Percentiles rank a stretch among this genome's conserved stretches.
Conservation (phyloP, 495 filamentous ascomycete genomes). For the Elaphomyces granulatus region DNA sequence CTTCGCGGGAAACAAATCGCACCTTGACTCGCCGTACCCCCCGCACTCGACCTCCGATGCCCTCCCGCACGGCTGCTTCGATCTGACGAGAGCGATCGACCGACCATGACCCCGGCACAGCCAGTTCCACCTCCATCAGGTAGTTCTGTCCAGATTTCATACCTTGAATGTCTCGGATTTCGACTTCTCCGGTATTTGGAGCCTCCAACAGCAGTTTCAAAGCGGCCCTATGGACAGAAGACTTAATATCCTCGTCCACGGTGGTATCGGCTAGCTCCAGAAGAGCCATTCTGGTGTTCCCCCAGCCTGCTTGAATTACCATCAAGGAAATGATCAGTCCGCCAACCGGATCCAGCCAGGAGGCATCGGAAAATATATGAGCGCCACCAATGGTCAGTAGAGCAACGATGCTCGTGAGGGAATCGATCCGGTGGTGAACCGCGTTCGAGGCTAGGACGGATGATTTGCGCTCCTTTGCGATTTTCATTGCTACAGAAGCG, state of each 20-base stretch:
- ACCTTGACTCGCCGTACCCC: slow-evolving; percentile 71
- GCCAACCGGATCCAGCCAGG: slow-evolving; percentile 92
- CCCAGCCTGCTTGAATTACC: slow-evolving; percentile 81
- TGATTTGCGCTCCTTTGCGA: slow-evolving; percentile 86
- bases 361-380: slow-evolving; percentile 67
- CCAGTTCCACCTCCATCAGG: slow-evolving; percentile 72
- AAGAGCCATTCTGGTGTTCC: slow-evolving; percentile 67
- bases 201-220: slow-evolving; percentile 40
- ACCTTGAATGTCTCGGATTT: slow-evolving; percentile 61
- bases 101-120: slow-evolving; percentile 57
- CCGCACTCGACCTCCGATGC: slow-evolving; percentile 56
- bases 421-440: slow-evolving; percentile 91
- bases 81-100: slow-evolving; percentile 50
- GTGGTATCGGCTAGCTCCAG: slow-evolving; percentile 81
- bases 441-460: slow-evolving; percentile 96
- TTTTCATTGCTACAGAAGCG: slow-evolving; percentile 67
- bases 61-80: slow-evolving; percentile 55
- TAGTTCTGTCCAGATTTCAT: slow-evolving; percentile 94
- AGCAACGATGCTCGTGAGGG: slow-evolving; percentile 84
- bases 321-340: slow-evolving; percentile 81
- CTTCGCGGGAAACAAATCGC: slow-evolving; percentile 59
- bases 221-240: slow-evolving; percentile 48
- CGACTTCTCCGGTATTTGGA: slow-evolving; percentile 26
- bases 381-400: slow-evolving; percentile 74
- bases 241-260: slow-evolving; percentile 68